phyloP scores from a whole-genome alignment of 305 asterid species.

The Fraxinus sp. region DNA sequence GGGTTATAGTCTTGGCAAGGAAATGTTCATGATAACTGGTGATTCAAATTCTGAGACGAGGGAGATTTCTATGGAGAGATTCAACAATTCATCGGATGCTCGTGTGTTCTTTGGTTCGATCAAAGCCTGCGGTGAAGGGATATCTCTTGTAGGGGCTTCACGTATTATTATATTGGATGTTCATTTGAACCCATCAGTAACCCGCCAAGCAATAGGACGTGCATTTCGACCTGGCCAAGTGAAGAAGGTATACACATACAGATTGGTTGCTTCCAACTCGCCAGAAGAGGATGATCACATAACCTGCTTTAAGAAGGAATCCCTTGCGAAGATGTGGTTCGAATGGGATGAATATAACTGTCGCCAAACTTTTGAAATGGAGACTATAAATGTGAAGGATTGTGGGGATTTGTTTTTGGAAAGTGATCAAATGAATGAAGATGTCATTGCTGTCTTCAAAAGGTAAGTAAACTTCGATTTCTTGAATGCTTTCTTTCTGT shows the following conservation, averaged over 20 bases:
- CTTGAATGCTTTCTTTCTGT: not conserved
- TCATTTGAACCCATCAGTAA: constrained; percentile 87
- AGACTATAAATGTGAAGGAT: constrained; percentile 45
- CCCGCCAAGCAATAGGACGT: constrained; percentile 97
- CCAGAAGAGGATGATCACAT: constrained; percentile 82
- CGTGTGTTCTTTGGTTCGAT: constrained; percentile 95
- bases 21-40: constrained; percentile 95
- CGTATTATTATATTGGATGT: constrained; percentile 82
- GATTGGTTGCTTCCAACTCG: constrained; percentile 71
- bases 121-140: constrained; percentile 94
- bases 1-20: constrained; percentile 67
- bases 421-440: constrained; percentile 57
- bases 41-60: constrained; percentile 70
- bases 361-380: constrained; percentile 60
- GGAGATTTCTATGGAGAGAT: constrained; percentile 68
- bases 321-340: constrained; percentile 94
- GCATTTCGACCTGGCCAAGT: constrained; percentile 94
- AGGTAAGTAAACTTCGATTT: constrained; percentile 40
- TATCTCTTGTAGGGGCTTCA: constrained; percentile 94
- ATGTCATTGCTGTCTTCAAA: constrained; percentile 50
- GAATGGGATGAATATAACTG: constrained; percentile 82
- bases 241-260: constrained; percentile 71
- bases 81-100: constrained; percentile 67
- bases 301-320: constrained; percentile 88
- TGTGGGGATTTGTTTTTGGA: constrained; percentile 76